Evolutionary conservation across 495 filamentous ascomycete species (phyloP), one percentile per base, ranked within the genome.

Genomic region (Penicillium silybi): DNA sequence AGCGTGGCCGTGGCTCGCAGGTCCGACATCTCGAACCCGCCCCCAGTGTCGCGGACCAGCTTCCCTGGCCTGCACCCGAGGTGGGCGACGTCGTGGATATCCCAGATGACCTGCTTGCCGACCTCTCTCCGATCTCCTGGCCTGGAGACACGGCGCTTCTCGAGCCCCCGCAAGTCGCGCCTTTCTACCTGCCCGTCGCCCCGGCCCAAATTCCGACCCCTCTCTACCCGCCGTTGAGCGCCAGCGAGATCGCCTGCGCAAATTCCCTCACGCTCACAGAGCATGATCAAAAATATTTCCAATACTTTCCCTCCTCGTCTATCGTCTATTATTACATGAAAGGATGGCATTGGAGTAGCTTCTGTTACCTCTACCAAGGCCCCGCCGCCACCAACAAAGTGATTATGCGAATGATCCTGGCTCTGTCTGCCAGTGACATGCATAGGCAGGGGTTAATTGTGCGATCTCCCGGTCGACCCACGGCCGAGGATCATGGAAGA

Each of bases 391-490:
- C 64, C 1, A 74, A 67, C 50, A 74, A 67, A 46, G 58, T 74
- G 13, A 71, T 74, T 15, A 74, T 74, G 71, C 68, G 71, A 10
- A 74, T 74, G 71, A 67, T 74, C 10, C 50, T 74, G 19, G 71
- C 71, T 0, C 45, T 74, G 15, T 64, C 69, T 3, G 71, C 71
- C 3, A 71, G 58, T 41, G 71, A 74, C 26, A 74, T 74, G 71
- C 58, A 74, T 57, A 68, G 69, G 1, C 63, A 66, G 42, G 69
- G 69, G 7, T 46, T 71, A 22, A 45, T 61, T 7, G 50, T 62
- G 8, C 50, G 59, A 26, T 63, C 66, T 3, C 61, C 66, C 1
- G 68, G 65, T 29, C 63, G 65, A 32, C 66, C 67, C 0, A 66
- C 70, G 2, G 66, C 70, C 6, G 65, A 69, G 26, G 65, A 72